Base-by-base conservation (phyloP, 2,329 filamentous ascomycete species). In the Colletotrichum karsti region DNA sequence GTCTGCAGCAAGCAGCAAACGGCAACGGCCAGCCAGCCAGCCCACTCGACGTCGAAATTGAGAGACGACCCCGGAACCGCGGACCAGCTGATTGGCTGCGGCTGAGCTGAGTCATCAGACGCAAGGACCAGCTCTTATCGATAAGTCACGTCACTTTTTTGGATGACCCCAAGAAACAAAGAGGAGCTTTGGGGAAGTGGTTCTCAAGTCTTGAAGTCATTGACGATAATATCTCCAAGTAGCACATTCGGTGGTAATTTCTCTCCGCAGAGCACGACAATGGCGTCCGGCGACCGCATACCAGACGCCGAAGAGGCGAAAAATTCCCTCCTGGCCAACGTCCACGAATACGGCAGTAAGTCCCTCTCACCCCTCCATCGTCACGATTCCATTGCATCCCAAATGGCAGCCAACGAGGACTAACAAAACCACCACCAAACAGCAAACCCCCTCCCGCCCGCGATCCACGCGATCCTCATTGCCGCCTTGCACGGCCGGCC, bases 401-500 rank as follows among this genome's bases (percentile, higher is more conserved):
- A 10, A 20, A 22, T 48, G 56, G n/a, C n/a, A n/a, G n/a, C n/a
- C 51, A 26, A 18, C n/a, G 13, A 4, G 5, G 7, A 7, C n/a
- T 54, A 55, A 53, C 69, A 51, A 66, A 59, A 65, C 53, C 41
- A 9, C 24, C 24, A 50, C 22, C 20, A 30, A 28, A 30, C 71
- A 90, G 88, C 83, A 60, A 85, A 83, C 48, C 83, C 87, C 54
- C 76, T 90, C 37, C 84, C 88, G 1, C 82, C 87, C 12, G 84
- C 86, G 64, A 82, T 85, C 48, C 82, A 90, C 22, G 87, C 86
- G 42, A 88, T 87, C 50, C 82, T 90, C 42, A 81, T 89, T 66
- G 83, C 85, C 10, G 82, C 87, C 37, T 84, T 89, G 15, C 88
- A 90, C 80, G 81, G 80, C 48, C 85, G 86, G 3, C 88, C 88